Evolutionary conservation across 306 rosid genomes (phyloP).

Genomic region (Vigna nakashimae): DNA sequence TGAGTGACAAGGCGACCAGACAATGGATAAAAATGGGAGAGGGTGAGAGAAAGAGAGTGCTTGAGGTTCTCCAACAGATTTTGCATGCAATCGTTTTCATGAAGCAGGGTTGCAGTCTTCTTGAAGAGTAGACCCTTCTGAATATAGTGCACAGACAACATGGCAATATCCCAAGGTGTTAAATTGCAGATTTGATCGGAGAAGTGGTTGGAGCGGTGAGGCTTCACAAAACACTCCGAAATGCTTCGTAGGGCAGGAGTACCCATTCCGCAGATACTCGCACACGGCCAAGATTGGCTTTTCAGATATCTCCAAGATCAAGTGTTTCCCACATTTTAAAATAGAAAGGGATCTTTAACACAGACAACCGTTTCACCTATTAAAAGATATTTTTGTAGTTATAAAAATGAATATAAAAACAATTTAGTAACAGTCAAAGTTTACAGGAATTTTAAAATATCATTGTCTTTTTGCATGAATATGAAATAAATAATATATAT

Average conservation of each 20-base stretch:
- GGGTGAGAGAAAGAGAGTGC: slow-evolving; percentile 55
- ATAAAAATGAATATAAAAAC: too few species aligned
- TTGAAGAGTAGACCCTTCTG: slow-evolving; percentile 68
- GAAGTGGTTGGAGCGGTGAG: background rate
- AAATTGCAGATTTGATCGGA: slow-evolving; percentile 37
- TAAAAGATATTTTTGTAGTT: too few species aligned
- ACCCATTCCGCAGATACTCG: background rate
- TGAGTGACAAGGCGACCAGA: slow-evolving; percentile 54
- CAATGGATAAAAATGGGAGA: slow-evolving; percentile 65
- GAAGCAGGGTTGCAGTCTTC: slow-evolving; percentile 40
- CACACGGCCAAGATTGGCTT: too few species aligned
- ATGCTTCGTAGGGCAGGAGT: background rate
- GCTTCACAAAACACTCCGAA: slow-evolving; percentile 49
- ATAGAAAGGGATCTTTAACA: too few species aligned
- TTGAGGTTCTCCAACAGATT: slow-evolving; percentile 51
- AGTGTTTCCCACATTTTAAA: too few species aligned
- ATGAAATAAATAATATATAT: too few species aligned
- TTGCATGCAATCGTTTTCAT: slow-evolving; percentile 8
- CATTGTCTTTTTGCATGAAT: too few species aligned
- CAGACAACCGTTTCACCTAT: too few species aligned
- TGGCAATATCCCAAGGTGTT: slow-evolving; percentile 49
- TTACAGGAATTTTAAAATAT: too few species aligned
- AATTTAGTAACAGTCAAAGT: too few species aligned
- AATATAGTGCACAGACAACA: slow-evolving; percentile 60
- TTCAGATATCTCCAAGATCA: too few species aligned